Conservation (phyloP, 768 basidiomycete genomes). For the Daedalea quercina region DNA sequence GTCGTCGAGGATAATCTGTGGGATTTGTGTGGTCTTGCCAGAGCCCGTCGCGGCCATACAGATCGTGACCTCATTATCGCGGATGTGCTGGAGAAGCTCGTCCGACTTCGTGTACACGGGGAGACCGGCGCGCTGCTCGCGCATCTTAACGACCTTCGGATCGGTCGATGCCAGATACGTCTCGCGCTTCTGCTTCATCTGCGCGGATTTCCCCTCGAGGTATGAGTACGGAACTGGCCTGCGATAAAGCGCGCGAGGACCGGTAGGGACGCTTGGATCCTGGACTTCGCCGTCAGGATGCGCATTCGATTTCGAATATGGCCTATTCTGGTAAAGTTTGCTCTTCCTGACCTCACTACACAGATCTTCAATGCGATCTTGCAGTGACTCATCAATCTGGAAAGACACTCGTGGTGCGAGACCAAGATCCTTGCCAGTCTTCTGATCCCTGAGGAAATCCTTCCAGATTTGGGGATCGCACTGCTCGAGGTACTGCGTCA, state of each 20-base stretch:
- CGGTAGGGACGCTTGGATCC: background rate
- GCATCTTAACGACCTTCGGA: slow-evolving; percentile 57
- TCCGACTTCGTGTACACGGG: slow-evolving; percentile 70
- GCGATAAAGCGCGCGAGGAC: slow-evolving; percentile 13
- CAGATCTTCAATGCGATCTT: slow-evolving; percentile 66
- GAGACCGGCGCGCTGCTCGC: slow-evolving; percentile 56
- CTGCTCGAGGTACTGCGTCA: slow-evolving; percentile 76
- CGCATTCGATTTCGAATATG: slow-evolving; percentile 24
- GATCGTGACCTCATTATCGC: slow-evolving; percentile 77
- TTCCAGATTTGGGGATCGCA: slow-evolving; percentile 83
- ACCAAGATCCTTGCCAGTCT: slow-evolving; percentile 62
- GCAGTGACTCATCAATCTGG: slow-evolving; percentile 53
- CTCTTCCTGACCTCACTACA: slow-evolving; percentile 60
- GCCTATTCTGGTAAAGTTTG: slow-evolving; percentile 59
- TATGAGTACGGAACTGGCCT: slow-evolving; percentile 23
- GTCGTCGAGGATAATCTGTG: slow-evolving; percentile 85
- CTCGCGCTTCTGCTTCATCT: slow-evolving; percentile 46
- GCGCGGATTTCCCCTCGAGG: slow-evolving; percentile 47
- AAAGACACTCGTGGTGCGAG: slow-evolving; percentile 66
- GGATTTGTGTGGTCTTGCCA: slow-evolving; percentile 93
- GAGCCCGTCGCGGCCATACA: slow-evolving; percentile 89
- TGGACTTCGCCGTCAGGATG: slow-evolving; percentile 4
- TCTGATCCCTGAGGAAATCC: slow-evolving; percentile 52
- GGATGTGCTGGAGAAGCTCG: slow-evolving; percentile 63
- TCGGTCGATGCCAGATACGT: slow-evolving; percentile 44